Evolutionary conservation across 495 filamentous ascomycete species (phyloP).

Genomic region (Aspergillus biplanus): DNA sequence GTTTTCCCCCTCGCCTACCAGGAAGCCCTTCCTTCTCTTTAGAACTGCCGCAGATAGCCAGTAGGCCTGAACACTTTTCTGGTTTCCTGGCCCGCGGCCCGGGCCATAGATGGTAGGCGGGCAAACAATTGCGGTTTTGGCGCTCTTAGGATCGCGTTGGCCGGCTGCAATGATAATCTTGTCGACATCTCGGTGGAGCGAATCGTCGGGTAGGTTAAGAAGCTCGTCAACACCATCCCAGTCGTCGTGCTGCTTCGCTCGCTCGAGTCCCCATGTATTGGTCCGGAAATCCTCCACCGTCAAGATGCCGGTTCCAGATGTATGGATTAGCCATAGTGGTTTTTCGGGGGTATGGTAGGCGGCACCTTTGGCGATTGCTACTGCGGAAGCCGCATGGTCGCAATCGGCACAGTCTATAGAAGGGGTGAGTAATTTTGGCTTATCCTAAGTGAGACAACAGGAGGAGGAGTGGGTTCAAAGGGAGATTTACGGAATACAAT

Average conservation of each 20-base stretch:
- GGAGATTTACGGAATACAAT: conserved; percentile 54
- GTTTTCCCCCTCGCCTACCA: conserved; percentile 65
- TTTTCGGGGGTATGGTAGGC: conserved; percentile 43
- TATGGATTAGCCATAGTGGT: conserved; percentile 64
- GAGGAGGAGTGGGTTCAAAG: neutral
- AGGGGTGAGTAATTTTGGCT: conserved; percentile 8
- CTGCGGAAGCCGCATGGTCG: conserved; percentile 53
- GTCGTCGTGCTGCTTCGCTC: conserved; percentile 62
- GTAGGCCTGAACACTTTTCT: conserved; percentile 67
- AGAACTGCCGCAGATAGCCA: conserved; percentile 58
- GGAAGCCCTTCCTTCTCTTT: conserved; percentile 63
- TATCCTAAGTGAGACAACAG: neutral
- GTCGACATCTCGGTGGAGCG: conserved; percentile 64
- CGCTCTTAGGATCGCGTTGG: conserved; percentile 42
- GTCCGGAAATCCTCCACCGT: conserved; percentile 53
- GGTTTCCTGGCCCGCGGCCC: conserved; percentile 73
- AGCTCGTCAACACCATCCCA: conserved; percentile 60
- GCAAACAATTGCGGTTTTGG: conserved; percentile 73
- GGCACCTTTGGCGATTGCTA: conserved; percentile 52
- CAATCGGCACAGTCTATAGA: conserved; percentile 55
- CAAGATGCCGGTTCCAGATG: conserved; percentile 64
- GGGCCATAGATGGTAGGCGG: conserved; percentile 80
- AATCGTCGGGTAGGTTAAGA: conserved; percentile 57
- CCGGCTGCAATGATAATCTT: conserved; percentile 57
- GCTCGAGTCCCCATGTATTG: conserved; percentile 55